phyloP scores from a whole-genome alignment of 352 stramenopile species.

The Plasmopara halstedii region DNA sequence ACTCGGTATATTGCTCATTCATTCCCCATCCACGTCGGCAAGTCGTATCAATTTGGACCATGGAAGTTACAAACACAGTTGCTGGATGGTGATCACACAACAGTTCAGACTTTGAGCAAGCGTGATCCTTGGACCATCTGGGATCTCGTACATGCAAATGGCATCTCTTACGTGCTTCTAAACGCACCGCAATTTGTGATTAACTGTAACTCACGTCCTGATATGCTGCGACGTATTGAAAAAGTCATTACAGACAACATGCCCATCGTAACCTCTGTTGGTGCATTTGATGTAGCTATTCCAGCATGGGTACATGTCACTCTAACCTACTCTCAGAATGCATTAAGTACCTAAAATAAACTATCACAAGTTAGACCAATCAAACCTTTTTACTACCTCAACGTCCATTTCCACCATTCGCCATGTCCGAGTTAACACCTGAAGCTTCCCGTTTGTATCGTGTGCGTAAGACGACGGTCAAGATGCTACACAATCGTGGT shows the following conservation, averaged over 20 bases:
- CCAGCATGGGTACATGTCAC: constrained; percentile 40
- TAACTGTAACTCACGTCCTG: constrained; percentile 43
- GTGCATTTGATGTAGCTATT: constrained; percentile 24
- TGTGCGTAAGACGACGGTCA: constrained; percentile 93
- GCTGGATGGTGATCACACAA: constrained; percentile 14
- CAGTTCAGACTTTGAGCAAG: constrained; percentile 18
- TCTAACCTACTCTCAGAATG: constrained; percentile 25
- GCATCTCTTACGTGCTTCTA: constrained; percentile 56
- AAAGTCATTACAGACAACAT: constrained; percentile 72
- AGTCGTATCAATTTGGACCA: constrained; percentile 47
- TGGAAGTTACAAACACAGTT: constrained; percentile 43
- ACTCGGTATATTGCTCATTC: constrained; percentile 14
- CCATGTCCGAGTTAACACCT: constrained; percentile 71
- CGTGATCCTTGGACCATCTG: constrained; percentile 41
- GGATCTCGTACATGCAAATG: constrained; percentile 42
- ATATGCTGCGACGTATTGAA: constrained; percentile 46
- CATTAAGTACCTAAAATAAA: constrained; percentile 2
- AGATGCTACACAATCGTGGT: constrained; percentile 92
- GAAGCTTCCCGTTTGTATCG: constrained; percentile 88
- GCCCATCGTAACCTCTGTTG: constrained; percentile 49
- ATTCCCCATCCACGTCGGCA: constrained; percentile 16
- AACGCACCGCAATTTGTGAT: constrained; percentile 47
- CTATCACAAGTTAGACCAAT: constrained; percentile 15
- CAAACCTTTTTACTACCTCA: constrained; percentile 7
- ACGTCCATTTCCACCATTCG: background rate